These are phyloP conservation scores for Clavispora carvajalis DNA, from an alignment of 805 yeast genomes.

Conservation along the genomic window DNA sequence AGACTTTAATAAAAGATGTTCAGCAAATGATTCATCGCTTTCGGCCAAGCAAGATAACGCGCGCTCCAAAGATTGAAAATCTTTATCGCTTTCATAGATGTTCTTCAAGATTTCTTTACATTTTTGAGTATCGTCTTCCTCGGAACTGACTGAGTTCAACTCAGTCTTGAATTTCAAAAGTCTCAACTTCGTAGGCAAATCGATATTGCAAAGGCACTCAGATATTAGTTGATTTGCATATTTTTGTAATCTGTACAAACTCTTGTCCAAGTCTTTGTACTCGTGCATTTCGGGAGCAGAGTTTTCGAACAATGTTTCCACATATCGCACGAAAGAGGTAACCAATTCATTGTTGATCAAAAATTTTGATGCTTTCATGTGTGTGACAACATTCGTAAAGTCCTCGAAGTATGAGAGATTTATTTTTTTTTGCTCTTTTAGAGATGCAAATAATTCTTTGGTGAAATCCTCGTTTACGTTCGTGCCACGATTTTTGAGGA, in stretches of 20 bases:
- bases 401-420: slow-evolving; percentile 13
- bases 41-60: not conserved
- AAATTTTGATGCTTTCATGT: not conserved
- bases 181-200: slow-evolving; percentile 7
- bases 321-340: slow-evolving; percentile 16
- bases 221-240: not conserved
- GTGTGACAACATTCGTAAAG: slow-evolving; percentile 2
- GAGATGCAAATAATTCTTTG: slow-evolving; percentile 11
- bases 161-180: slow-evolving; percentile 21
- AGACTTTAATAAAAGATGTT: slow-evolving; percentile 12
- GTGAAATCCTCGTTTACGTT: slow-evolving; percentile 15
- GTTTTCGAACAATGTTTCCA: slow-evolving; percentile 25
- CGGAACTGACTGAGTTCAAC: slow-evolving; percentile 12
- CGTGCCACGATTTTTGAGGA: slow-evolving; percentile 6
- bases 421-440: slow-evolving; percentile 6
- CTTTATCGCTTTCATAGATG: slow-evolving; percentile 1
- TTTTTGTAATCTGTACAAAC: slow-evolving; percentile 12
- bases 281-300: slow-evolving; percentile 32
- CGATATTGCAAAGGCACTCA: slow-evolving; percentile 1
- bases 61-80: not conserved
- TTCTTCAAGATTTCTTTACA: slow-evolving; percentile 9
- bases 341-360: slow-evolving; percentile 20
- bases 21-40: slow-evolving; percentile 19
- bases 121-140: slow-evolving; percentile 4
- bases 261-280: slow-evolving; percentile 26